phyloP scores from a whole-genome alignment of 2,329 filamentous ascomycete genomes.

The Xylariomycetidae sp. region DNA sequence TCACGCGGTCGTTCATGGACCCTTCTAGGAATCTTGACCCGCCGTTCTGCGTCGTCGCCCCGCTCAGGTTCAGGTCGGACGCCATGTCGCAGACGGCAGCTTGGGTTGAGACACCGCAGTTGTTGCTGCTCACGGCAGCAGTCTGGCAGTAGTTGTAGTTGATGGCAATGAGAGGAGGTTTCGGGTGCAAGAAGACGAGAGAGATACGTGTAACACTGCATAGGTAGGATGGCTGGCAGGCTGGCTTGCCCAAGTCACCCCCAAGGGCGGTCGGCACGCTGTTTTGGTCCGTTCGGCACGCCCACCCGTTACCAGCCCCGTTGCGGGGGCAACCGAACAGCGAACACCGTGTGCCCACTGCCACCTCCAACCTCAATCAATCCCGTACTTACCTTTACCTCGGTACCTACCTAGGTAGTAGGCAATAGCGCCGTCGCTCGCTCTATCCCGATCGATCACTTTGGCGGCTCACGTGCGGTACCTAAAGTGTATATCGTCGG shows the following conservation, averaged over 20 bases:
- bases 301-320: no score
- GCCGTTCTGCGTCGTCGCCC: constrained; percentile 35
- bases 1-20: constrained; percentile 78
- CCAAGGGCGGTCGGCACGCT: no score
- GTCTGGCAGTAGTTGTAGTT: neutral
- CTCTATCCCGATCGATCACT: no score
- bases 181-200: neutral
- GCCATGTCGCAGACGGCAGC: constrained; percentile 12
- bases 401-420: no score
- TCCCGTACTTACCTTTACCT: no score
- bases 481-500: no score
- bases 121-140: neutral
- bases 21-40: constrained; percentile 59
- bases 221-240: no score
- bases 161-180: neutral
- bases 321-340: constrained; percentile 7
- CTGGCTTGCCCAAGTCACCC: no score
- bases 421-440: no score
- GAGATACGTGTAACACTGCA: neutral
- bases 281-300: constrained; percentile 5
- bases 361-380: no score
- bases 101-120: neutral
- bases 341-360: no score
- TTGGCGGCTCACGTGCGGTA: no score
- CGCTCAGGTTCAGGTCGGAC: constrained; percentile 22